Evolutionary conservation across 2,329 filamentous ascomycete species (phyloP), one percentile per base, ranked within the genome.

Genomic region (Hymenoscyphus fructigenus): DNA sequence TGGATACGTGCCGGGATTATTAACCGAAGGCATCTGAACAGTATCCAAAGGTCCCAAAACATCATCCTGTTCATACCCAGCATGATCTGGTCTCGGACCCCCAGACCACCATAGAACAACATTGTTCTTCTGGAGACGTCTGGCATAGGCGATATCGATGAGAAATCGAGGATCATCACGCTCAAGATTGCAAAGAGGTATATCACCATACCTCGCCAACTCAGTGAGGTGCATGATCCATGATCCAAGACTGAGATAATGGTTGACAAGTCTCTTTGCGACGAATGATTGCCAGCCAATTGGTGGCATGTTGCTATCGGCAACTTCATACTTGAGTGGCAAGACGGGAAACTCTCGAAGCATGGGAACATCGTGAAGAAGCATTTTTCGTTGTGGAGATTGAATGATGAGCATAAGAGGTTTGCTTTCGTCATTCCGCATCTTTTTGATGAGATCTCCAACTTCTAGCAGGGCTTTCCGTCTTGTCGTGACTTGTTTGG

Each of bases 21-120:
- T 99, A 75, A 97, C 87, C 15, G 90, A 90, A 0, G 95, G 94
- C 92, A 98, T 96, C 65, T 91, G 88, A 15, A 97, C 91, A 12
- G 85, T 90, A 69, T 99, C 94, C 32, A 98, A 83, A 1, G 91
- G 86, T 0, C 91, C 91, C 0, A 91, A 80, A 26, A 97, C 86
- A 76, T 98, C 92, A 73, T 99, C 96, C 67, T 90, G 91, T 76
- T 99, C 95, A 76, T 97, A 93, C 0, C 95, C 95, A 57, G 93
- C 95, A 78, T 99, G 95, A 75, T 99, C 95, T 1, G 96, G 95
- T 60, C 90, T 87, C 0, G 94, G 88, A 6, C 90, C 89, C 10
- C 87, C 84, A 20, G 94, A 98, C 95, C 95, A 99, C 95, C 95
- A 99, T 6, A 99, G 82, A 5, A 99, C 91, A 1, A 99, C 92